Evolutionary conservation across 345 rosid genomes (phyloP).

Genomic region (Erysimum cheiranthoides): DNA sequence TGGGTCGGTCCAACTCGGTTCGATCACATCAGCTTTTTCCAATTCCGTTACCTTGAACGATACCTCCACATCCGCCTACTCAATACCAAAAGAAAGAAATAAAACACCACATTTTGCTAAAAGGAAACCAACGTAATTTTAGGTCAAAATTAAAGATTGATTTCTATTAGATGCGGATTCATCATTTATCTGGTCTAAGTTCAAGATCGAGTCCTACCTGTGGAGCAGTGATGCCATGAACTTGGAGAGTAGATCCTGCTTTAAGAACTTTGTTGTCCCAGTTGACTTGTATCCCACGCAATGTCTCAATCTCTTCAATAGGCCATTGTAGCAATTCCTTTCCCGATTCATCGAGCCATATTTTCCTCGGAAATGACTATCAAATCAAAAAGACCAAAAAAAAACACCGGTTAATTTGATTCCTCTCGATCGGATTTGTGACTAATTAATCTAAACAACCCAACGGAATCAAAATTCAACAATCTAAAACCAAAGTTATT

Average conservation of each 20-base stretch:
- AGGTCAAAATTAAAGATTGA: background rate
- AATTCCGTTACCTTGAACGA: slow-evolving; percentile 52
- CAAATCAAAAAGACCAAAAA: background rate
- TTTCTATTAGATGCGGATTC: background rate
- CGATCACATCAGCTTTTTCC: slow-evolving; percentile 54
- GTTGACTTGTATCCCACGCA: slow-evolving; percentile 46
- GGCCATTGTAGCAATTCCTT: slow-evolving; percentile 78
- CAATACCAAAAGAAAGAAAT: background rate
- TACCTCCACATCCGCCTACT: slow-evolving; percentile 81
- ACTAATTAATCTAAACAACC: background rate
- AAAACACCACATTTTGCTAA: background rate
- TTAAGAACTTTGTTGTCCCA: slow-evolving; percentile 43
- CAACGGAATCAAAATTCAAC: background rate
- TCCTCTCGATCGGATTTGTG: background rate
- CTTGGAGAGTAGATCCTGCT: slow-evolving; percentile 52
- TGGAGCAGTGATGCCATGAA: slow-evolving; percentile 59
- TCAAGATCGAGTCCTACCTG: slow-evolving; percentile 46
- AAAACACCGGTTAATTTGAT: background rate
- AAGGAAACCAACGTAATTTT: background rate
- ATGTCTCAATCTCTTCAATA: slow-evolving; percentile 59
- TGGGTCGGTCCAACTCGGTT: slow-evolving; percentile 61
- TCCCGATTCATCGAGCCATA: slow-evolving; percentile 59
- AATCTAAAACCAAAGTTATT: background rate
- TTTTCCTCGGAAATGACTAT: slow-evolving; percentile 69
- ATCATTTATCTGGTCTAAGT: background rate